A percentile compares a stretch with the other conserved stretches of the same genome.
Evolutionary conservation across 2,329 filamentous ascomycete species (phyloP).

Genomic region (Pseudogymnoascus sp.): DNA sequence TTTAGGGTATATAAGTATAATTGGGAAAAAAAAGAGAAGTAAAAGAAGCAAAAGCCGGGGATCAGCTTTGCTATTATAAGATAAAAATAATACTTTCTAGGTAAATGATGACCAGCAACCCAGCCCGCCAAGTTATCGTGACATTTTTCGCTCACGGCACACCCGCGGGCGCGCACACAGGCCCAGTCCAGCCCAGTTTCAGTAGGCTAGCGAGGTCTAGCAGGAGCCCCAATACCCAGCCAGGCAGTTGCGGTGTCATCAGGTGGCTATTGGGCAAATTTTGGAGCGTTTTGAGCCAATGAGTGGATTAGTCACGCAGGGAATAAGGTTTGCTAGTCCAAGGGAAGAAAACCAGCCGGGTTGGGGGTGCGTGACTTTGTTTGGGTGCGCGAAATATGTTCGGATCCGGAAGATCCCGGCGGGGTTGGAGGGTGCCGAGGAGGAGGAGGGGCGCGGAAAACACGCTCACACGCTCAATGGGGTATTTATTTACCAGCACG

Average conservation of each 20-base stretch:
- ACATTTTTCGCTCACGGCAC: neutral
- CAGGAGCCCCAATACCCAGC: too few relatives aligned
- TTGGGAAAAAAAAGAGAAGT: neutral
- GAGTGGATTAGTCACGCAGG: neutral
- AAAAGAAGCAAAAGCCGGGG: neutral
- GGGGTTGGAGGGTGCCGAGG: neutral
- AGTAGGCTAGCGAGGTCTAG: neutral
- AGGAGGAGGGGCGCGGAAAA: neutral
- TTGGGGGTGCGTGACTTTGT: neutral
- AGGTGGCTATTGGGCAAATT: neutral
- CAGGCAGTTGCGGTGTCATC: neutral
- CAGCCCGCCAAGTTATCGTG: neutral
- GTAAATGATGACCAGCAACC: neutral
- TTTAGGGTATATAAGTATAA: constrained; percentile 1
- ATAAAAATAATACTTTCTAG: neutral
- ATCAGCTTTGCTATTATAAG: neutral
- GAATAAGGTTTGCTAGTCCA: neutral
- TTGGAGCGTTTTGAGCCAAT: neutral
- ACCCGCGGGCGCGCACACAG: neutral
- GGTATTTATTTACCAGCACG: neutral
- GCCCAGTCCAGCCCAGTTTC: neutral
- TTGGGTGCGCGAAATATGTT: neutral
- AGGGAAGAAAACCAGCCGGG: constrained; percentile 1
- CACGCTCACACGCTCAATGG: too few relatives aligned
- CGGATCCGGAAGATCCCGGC: neutral